Conservation (phyloP, 2,329 filamentous ascomycete species). For the Paraphaeosphaeria minitans region DNA sequence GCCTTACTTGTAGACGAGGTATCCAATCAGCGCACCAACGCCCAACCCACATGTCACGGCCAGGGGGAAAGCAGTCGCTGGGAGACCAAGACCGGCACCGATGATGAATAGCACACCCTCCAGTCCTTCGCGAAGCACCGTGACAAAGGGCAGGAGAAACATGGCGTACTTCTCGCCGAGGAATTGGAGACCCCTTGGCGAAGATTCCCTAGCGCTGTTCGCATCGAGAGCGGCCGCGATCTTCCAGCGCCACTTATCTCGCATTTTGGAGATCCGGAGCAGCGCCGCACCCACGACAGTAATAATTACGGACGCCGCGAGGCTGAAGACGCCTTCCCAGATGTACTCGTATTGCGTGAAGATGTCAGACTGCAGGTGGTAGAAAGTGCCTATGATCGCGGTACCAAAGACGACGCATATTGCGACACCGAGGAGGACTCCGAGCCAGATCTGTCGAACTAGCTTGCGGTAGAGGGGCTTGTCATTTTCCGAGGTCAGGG, state of each 20-base stretch:
- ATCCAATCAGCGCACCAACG: slow-evolving; percentile 71
- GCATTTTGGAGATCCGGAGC: slow-evolving; percentile 79
- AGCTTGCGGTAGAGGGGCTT: slow-evolving; percentile 68
- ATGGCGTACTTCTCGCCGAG: slow-evolving; percentile 76
- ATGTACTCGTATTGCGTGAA: slow-evolving; percentile 71
- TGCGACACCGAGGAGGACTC: slow-evolving; percentile 65
- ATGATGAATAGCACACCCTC: slow-evolving; percentile 83
- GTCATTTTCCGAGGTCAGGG: slow-evolving; percentile 69
- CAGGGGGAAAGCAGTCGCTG: slow-evolving; percentile 76
- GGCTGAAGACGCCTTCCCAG: slow-evolving; percentile 79
- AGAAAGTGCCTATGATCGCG: slow-evolving; percentile 74
- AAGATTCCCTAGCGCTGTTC: slow-evolving; percentile 46
- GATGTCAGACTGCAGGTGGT: slow-evolving; percentile 40
- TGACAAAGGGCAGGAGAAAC: slow-evolving; percentile 86
- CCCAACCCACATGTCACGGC: slow-evolving; percentile 74
- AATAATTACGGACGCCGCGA: slow-evolving; percentile 79
- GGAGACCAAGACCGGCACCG: slow-evolving; percentile 77
- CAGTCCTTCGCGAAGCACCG: slow-evolving; percentile 80
- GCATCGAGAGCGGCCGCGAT: slow-evolving; percentile 71
- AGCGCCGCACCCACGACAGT: slow-evolving; percentile 79
- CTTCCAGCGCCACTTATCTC: slow-evolving; percentile 85
- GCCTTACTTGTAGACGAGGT: slow-evolving; percentile 69
- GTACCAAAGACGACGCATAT: slow-evolving; percentile 68
- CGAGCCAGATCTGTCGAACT: slow-evolving; percentile 71
- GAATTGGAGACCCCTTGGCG: slow-evolving; percentile 27